A percentile compares a stretch with the other conserved stretches of the same genome.
Conservation (phyloP, 257 asterid genomes). For the Plectranthus barbatus region DNA sequence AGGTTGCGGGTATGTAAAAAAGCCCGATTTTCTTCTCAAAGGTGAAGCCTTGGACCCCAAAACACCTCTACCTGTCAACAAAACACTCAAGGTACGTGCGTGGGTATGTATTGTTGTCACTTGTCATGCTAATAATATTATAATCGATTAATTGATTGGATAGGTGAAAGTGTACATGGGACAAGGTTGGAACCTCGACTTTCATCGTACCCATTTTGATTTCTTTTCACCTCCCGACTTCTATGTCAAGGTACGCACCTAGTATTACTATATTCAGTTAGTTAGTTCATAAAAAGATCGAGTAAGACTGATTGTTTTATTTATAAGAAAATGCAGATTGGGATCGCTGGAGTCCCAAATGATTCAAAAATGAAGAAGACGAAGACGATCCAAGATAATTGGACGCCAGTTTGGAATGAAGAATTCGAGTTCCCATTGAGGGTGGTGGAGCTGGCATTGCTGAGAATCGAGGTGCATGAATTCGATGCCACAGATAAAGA, state of each 20-base stretch:
- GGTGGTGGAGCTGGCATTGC: constrained; percentile 66
- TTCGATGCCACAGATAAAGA: constrained; percentile 63
- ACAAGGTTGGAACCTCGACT: constrained; percentile 72
- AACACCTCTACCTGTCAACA: constrained; percentile 33
- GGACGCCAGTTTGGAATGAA: constrained; percentile 74
- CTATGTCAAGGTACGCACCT: constrained; percentile 76
- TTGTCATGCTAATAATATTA: background rate
- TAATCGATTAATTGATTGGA: background rate
- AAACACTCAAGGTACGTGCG: constrained; percentile 41
- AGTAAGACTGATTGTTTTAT: no score
- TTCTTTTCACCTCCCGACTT: constrained; percentile 76
- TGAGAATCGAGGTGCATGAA: constrained; percentile 78
- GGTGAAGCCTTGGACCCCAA: constrained; percentile 54
- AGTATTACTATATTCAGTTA: no score
- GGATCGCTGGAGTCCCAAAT: constrained; percentile 61
- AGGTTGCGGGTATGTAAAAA: constrained; percentile 74
- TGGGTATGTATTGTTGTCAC: no score
- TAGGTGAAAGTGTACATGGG: constrained; percentile 73
- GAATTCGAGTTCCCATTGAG: constrained; percentile 55
- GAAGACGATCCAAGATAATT: constrained; percentile 48
- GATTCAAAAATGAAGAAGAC: constrained; percentile 51
- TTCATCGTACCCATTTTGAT: constrained; percentile 63
- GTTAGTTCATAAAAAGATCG: no score
- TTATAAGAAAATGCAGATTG: constrained; percentile 59
- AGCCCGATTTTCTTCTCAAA: constrained; percentile 50